Evolutionary conservation across 2,329 filamentous ascomycete genomes (phyloP).

Genomic region (Diaporthe sp.): DNA sequence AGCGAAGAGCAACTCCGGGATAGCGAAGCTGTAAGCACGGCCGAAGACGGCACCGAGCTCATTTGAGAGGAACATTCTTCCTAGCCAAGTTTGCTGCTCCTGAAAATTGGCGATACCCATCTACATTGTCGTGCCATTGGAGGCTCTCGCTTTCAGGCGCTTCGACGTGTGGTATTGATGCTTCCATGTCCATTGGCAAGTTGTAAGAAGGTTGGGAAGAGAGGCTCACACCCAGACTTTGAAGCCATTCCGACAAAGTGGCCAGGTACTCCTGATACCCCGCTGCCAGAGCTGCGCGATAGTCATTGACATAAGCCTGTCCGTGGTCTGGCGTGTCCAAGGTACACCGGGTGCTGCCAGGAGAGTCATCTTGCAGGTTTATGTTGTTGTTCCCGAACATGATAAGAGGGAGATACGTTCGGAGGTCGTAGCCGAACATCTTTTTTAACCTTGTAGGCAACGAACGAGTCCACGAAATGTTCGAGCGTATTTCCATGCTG

Average conservation of each 20-base stretch:
- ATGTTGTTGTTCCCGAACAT: conserved; percentile 18
- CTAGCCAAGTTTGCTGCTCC: conserved; percentile 56
- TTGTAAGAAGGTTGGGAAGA: conserved; percentile 58
- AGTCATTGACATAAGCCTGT: neutral
- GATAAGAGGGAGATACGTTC: conserved; percentile 51
- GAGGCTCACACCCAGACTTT: conserved; percentile 51
- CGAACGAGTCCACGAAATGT: conserved; percentile 53
- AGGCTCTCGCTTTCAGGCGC: conserved; percentile 59
- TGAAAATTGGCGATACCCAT: conserved; percentile 56
- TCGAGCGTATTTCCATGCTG: conserved; percentile 51
- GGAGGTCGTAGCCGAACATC: conserved; percentile 52
- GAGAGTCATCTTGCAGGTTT: neutral
- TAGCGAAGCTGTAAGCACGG: conserved; percentile 46
- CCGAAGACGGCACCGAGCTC: conserved; percentile 51
- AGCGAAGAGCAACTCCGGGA: conserved; percentile 50
- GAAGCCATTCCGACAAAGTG: conserved; percentile 48
- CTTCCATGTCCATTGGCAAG: conserved; percentile 57
- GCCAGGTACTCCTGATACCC: conserved; percentile 16
- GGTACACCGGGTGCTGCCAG: neutral
- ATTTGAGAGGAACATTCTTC: conserved; percentile 56
- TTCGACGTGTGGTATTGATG: conserved; percentile 53
- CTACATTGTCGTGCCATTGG: conserved; percentile 52
- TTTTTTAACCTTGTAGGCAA: conserved; percentile 49
- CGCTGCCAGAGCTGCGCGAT: conserved; percentile 1
- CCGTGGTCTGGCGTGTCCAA: neutral